Base-by-base conservation (phyloP, 176 grass and related monocot genomes). In the Zea luxurians region DNA sequence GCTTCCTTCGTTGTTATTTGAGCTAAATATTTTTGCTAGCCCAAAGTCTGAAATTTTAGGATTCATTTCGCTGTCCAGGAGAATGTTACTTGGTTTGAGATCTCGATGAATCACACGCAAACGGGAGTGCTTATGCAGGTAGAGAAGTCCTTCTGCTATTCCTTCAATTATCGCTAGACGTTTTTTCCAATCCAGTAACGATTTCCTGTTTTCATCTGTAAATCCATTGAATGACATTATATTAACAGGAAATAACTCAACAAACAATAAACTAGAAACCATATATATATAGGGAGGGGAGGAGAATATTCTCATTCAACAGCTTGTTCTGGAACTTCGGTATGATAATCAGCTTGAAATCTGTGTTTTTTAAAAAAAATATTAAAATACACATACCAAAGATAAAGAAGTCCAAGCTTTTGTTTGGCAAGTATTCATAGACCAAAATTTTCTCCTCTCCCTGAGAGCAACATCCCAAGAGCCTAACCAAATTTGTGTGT, bases 391-490 rank as follows among this genome's bases (percentile, higher is more conserved):
- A 21, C 59, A 13, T 83, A 93, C 90, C 87, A 68, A 89, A 93
- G 75, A 93, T 80, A 66, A 89, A 78, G 48, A 61, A 87, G 64
- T 93, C 90, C 41, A 93, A 80, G 49, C 90, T 93, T 85, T 86
- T 93, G 10, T 89, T 93, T 64, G 87, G 87, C 72, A 89, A 64
- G 55, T 82, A 93, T 82, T 93, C 87, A 79, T 93, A 89, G 15
- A 91, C 79, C 41, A 91, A 43, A 64, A 91, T 66, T 64, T 91
- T 91, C 70, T 91, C 87, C 12, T 78, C 78, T 65, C 64, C 83
- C 15, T 80, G 64, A 36, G 61, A 75, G 70, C 88, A 90, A 46
- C 79, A 87, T 54, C 72, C 78, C 37, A 82, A 42, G n/a, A 86
- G 78, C 43, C 44, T 81, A 62, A 82, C 72, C 59, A 86, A 57